Percentiles rank a stretch among this genome's conserved stretches.
phyloP scores from a whole-genome alignment of 768 basidiomycete genomes.

The Russula griseocarnosa region DNA sequence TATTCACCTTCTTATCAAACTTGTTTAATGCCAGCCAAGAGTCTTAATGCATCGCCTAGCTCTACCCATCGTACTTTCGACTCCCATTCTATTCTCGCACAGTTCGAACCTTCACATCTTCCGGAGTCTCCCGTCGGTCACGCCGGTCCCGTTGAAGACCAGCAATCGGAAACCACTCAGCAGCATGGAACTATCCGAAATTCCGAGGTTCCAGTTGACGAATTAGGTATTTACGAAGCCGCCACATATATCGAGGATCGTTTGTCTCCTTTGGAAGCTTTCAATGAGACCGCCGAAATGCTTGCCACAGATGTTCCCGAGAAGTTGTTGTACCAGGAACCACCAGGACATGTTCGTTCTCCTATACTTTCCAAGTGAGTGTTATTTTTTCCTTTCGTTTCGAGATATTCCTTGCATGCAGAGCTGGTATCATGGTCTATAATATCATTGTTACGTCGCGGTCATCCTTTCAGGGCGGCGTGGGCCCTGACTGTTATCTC shows the following conservation, averaged over 20 bases:
- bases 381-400: not conserved
- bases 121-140: not conserved
- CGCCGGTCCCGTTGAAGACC: not conserved
- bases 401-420: not conserved
- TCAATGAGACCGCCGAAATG: slow-evolving; percentile 9
- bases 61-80: slow-evolving; percentile 9
- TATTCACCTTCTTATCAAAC: slow-evolving; percentile 1
- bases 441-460: not conserved
- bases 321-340: slow-evolving; percentile 4
- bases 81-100: slow-evolving; percentile 22
- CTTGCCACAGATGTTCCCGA: slow-evolving; percentile 3
- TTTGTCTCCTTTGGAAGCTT: slow-evolving; percentile 19
- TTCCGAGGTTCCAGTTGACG: slow-evolving; percentile 5
- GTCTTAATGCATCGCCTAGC: slow-evolving; percentile 24
- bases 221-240: slow-evolving; percentile 19
- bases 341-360: slow-evolving; percentile 23
- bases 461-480: not conserved
- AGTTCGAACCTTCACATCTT: slow-evolving; percentile 13
- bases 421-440: not conserved
- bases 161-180: not conserved
- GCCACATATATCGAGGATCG: slow-evolving; percentile 2
- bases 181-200: not conserved
- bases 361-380: slow-evolving; percentile 29
- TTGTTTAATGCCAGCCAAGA: slow-evolving; percentile 27
- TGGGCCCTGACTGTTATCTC: not conserved